phyloP scores from a whole-genome alignment of 2,329 filamentous ascomycete genomes.

The Tetracladium maxilliforme region DNA sequence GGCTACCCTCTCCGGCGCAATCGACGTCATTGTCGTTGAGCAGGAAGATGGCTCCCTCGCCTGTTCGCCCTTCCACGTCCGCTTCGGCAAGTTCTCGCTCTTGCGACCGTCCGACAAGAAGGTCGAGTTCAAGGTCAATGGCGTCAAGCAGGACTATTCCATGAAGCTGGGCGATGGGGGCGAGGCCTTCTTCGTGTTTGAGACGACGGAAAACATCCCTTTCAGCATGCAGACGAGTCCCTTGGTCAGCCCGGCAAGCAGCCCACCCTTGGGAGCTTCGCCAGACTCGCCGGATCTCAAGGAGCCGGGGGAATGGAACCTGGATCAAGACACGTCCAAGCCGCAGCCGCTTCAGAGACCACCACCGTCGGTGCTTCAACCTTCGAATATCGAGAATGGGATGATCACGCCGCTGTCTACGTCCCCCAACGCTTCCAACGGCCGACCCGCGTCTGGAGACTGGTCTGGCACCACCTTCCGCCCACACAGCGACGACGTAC shows the following conservation, averaged over 20 bases:
- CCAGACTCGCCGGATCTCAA: too few relatives aligned
- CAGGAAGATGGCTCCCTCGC: slow-evolving; percentile 80
- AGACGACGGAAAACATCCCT: slow-evolving; percentile 86
- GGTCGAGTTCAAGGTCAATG: slow-evolving; percentile 95
- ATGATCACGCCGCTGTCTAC: slow-evolving; percentile 36
- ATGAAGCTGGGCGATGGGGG: slow-evolving; percentile 98
- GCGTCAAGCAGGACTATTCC: slow-evolving; percentile 76
- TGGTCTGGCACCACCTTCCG: slow-evolving; percentile 28
- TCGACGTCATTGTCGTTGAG: slow-evolving; percentile 97
- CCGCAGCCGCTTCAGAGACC: too few relatives aligned
- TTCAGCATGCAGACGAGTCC: slow-evolving; percentile 89
- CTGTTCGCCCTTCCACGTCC: slow-evolving; percentile 96
- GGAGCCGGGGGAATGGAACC: too few relatives aligned
- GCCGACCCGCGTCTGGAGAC: slow-evolving; percentile 32
- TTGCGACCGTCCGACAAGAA: slow-evolving; percentile 95
- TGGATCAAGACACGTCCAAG: too few relatives aligned
- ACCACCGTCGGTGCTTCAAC: slow-evolving; percentile 5
- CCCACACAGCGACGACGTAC: slow-evolving; percentile 39
- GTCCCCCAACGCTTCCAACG: slow-evolving; percentile 32
- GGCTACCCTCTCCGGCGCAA: slow-evolving; percentile 89
- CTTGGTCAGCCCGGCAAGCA: slow-evolving; percentile 76
- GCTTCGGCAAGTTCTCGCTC: slow-evolving; percentile 96
- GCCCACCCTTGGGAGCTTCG: slow-evolving; percentile 67
- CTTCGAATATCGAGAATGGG: slow-evolving; percentile 21
- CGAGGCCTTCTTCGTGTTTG: slow-evolving; percentile 97